Conservation (phyloP, 805 yeast genomes). For the Pichia ethanolica region DNA sequence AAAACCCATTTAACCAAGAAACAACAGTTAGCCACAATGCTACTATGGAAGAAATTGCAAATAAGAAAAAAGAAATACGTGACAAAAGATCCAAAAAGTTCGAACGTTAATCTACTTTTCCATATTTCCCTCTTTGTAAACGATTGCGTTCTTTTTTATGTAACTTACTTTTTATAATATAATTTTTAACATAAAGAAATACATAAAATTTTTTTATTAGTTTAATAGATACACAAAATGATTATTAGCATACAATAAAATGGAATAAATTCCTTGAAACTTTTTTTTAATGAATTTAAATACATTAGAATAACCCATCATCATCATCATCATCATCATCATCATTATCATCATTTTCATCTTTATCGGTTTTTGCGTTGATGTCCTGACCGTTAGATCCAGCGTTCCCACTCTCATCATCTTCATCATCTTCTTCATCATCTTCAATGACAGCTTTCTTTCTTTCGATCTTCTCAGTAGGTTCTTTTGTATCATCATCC, state of each 20-base stretch:
- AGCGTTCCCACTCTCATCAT: conserved; percentile 20
- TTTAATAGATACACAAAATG: too few relatives aligned
- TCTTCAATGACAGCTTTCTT: conserved; percentile 9
- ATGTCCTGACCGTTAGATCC: background rate
- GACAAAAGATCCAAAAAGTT: conserved; percentile 27
- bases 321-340: conserved; percentile 14
- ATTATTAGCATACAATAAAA: too few relatives aligned
- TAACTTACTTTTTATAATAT: background rate
- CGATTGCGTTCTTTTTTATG: too few relatives aligned
- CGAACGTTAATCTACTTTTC: conserved; percentile 17
- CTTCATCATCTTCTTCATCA: conserved; percentile 16
- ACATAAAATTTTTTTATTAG: too few relatives aligned
- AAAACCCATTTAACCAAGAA: conserved; percentile 79
- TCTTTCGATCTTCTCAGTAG: conserved; percentile 7
- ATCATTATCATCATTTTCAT: background rate
- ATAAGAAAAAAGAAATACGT: conserved; percentile 22
- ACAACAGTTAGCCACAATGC: conserved; percentile 62
- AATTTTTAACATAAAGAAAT: too few relatives aligned
- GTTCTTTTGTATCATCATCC: background rate
- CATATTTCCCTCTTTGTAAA: background rate
- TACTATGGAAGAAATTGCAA: conserved; percentile 42
- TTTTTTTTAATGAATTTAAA: background rate
- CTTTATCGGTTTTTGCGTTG: background rate
- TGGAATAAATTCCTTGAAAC: too few relatives aligned
- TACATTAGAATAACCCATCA: background rate